Conservation (phyloP, 176 grass and related monocot species). For the Zoysia japonica region DNA sequence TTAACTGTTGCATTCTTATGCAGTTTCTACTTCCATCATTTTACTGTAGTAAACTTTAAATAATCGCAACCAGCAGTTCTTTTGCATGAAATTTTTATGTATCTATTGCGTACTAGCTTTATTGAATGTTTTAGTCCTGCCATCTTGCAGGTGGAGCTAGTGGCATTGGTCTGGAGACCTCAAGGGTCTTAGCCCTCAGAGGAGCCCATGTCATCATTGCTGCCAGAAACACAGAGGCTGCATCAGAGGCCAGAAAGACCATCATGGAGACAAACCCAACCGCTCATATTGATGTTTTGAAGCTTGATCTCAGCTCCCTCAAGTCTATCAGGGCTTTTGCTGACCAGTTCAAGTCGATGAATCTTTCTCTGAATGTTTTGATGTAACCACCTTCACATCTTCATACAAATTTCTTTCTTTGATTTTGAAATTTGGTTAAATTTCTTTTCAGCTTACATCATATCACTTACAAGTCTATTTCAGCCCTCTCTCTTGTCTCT, state of each 20-base stretch:
- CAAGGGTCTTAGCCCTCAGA: constrained; percentile 79
- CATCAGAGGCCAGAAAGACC: constrained; percentile 56
- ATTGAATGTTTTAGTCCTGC: background rate
- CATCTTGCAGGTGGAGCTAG: constrained; percentile 68
- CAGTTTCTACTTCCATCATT: constrained; percentile 5
- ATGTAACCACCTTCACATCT: constrained; percentile 62
- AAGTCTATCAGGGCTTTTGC: constrained; percentile 75
- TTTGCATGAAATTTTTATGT: background rate
- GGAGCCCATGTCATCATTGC: constrained; percentile 92
- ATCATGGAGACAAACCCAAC: constrained; percentile 53
- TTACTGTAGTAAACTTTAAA: constrained; percentile 22
- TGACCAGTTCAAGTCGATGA: constrained; percentile 68
- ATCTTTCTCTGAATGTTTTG: constrained; percentile 89
- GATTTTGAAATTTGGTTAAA: background rate
- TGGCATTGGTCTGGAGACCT: constrained; percentile 92
- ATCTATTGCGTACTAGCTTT: constrained; percentile 1
- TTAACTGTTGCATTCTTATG: background rate
- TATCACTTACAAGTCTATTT: constrained; percentile 3
- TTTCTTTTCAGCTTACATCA: background rate
- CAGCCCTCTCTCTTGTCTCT: background rate
- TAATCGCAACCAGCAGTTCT: background rate
- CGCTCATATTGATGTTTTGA: constrained; percentile 59
- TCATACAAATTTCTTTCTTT: constrained; percentile 16
- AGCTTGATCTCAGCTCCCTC: constrained; percentile 92
- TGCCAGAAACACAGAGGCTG: constrained; percentile 89